Percentiles rank a stretch among this genome's conserved stretches.
Conservation (phyloP, 495 filamentous ascomycete genomes). For the Hypomontagnella monticulosa region DNA sequence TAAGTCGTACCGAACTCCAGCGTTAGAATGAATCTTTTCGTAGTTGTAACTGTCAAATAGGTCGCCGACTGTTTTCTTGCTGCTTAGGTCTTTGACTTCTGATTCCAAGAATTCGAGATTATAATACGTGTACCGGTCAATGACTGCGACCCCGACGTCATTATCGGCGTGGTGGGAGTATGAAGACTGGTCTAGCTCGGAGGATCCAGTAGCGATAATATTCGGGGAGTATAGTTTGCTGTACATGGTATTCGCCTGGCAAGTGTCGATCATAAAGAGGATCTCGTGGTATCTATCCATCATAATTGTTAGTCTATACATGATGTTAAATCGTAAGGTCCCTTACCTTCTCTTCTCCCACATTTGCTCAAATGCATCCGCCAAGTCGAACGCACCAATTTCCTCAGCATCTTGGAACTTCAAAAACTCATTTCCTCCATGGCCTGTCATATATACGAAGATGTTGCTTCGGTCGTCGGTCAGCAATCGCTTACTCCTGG, state of each 20-base stretch:
- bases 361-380: slow-evolving; percentile 99
- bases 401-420: slow-evolving; percentile 99
- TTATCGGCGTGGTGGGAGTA: slow-evolving; percentile 98
- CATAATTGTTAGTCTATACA: slow-evolving; percentile 10
- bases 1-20: slow-evolving; percentile 93
- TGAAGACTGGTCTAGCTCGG: slow-evolving; percentile 90
- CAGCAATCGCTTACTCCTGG: slow-evolving; percentile 87
- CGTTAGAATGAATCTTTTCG: slow-evolving; percentile 89
- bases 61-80: slow-evolving; percentile 88
- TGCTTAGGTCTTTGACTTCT: slow-evolving; percentile 81
- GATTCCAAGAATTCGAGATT: slow-evolving; percentile 97
- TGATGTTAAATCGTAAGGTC: slow-evolving; percentile 11
- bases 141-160: slow-evolving; percentile 96
- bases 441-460: slow-evolving; percentile 98
- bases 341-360: slow-evolving; percentile 95
- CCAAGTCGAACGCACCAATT: slow-evolving; percentile 94
- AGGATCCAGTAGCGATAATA: slow-evolving; percentile 94
- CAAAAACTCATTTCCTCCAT: slow-evolving; percentile 97
- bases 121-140: slow-evolving; percentile 98
- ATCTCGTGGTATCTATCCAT: slow-evolving; percentile 81
- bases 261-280: slow-evolving; percentile 99
- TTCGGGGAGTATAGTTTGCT: slow-evolving; percentile 96
- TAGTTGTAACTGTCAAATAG: slow-evolving; percentile 96
- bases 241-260: slow-evolving; percentile 99
- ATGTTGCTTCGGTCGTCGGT: slow-evolving; percentile 97